Evolutionary conservation across 1,284 basidiomycete genomes (phyloP).

Genomic region (Pseudozyma hubeiensis): DNA sequence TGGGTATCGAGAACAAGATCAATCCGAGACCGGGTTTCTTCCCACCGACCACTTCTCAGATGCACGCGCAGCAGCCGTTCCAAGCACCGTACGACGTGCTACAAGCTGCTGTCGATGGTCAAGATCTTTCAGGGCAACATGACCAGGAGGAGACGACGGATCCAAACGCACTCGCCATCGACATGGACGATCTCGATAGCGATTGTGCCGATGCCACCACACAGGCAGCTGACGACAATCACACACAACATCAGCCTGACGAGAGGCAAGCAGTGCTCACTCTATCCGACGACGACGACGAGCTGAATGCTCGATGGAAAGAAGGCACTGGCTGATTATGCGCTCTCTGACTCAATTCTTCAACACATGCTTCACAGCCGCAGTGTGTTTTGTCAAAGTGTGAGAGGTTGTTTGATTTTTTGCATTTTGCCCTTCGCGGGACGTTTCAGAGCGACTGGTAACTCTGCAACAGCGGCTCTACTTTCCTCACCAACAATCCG

Average conservation of each 20-base stretch:
- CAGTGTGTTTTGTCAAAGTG: too few relatives aligned
- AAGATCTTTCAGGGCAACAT: neutral
- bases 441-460: constrained; percentile 3
- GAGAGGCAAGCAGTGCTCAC: constrained; percentile 5
- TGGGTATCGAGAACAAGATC: constrained; percentile 78
- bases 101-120: neutral
- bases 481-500: constrained; percentile 12
- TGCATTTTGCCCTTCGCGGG: neutral
- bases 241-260: neutral
- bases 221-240: neutral
- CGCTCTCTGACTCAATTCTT: neutral
- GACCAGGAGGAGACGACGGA: constrained; percentile 4
- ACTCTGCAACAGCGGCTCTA: constrained; percentile 36
- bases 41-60: constrained; percentile 1
- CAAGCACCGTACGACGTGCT: neutral
- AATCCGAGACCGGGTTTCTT: constrained; percentile 19
- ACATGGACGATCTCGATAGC: constrained; percentile 35
- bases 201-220: neutral
- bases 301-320: constrained; percentile 46
- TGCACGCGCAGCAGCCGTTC: neutral
- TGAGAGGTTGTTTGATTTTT: neutral
- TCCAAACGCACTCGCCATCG: constrained; percentile 41
- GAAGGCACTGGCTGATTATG: constrained; percentile 46
- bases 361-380: neutral
- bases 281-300: constrained; percentile 39